phyloP scores from a whole-genome alignment of 116 monocot genomes.

The Iris pallida region DNA sequence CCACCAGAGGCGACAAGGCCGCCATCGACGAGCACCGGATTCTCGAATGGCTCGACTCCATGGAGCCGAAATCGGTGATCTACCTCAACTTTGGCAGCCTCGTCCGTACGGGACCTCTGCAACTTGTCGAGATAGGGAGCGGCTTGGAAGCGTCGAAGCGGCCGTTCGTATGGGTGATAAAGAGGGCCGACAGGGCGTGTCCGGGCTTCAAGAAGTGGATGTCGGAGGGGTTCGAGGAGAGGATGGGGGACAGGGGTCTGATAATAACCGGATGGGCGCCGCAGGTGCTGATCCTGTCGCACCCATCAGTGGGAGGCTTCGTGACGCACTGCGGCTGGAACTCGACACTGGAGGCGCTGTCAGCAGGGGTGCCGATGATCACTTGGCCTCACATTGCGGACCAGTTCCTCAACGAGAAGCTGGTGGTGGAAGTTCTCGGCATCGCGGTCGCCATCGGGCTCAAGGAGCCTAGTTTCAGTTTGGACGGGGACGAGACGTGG shows the following conservation, averaged over 20 bases:
- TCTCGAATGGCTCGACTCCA: slow-evolving; percentile 21
- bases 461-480: background rate
- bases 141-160: slow-evolving; percentile 3
- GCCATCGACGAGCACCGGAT: slow-evolving; percentile 1
- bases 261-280: slow-evolving; percentile 32
- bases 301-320: slow-evolving; percentile 24
- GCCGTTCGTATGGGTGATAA: slow-evolving; percentile 16
- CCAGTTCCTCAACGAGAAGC: slow-evolving; percentile 16
- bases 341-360: slow-evolving; percentile 18
- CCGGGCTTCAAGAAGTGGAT: background rate
- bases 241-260: slow-evolving; percentile 2
- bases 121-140: slow-evolving; percentile 1
- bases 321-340: slow-evolving; percentile 72
- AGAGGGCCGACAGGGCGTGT: background rate
- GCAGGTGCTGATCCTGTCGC: slow-evolving; percentile 18
- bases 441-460: slow-evolving; percentile 12
- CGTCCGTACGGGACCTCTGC: background rate
- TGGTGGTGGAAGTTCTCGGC: slow-evolving; percentile 17
- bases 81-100: slow-evolving; percentile 17
- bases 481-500: background rate
- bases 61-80: slow-evolving; percentile 15
- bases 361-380: slow-evolving; percentile 25
- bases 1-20: slow-evolving; percentile 15
- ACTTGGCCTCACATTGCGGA: slow-evolving; percentile 34
- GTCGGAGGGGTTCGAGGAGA: background rate